Base-by-base conservation (phyloP, 2,329 filamentous ascomycete genomes). In the Aspergillus nomiae region DNA sequence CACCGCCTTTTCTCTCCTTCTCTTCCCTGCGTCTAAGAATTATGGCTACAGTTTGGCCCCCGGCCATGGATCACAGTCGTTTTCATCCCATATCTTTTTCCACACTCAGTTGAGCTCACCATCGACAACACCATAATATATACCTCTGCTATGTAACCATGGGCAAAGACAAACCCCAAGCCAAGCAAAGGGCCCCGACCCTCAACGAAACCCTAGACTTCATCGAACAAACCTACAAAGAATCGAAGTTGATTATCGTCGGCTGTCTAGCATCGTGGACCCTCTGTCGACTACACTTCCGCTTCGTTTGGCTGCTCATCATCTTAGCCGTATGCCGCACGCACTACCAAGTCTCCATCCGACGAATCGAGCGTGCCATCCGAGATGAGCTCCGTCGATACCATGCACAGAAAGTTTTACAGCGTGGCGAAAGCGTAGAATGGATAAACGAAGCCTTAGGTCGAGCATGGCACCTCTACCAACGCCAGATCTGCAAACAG, bases 391-490 rank as follows among this genome's bases (percentile, higher is more conserved):
- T 60, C 4, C 56, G 36, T 12, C 66, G 66, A 12, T 62, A 66
- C 53, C 64, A 67, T 30, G 56, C 64, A 5, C 48, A 51, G 9
- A 62, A 61, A 19, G 59, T 56, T 16, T 59, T 63, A 28, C 46
- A 61, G 8, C 60, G 26, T 1, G 66, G 66, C 11, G 66, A 67
- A 26, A 60, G 59, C 16, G 59, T 67, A 19, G 56, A 66, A 32
- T 67, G 66, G 66, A 36, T 65, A 14, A 67, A 67, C n/a, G 26
- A 32, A 4, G 32, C 62, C 12, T 21, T 67, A 1, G 58, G 56
- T 9, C 65, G 56, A 12, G 36, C 65, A 21, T 67, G 66, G 66
- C 64, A 67, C 46, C 63, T 66, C 51, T 66, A 67, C 57, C 62
- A 67, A 36, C 41, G 24, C 7, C 60, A 28, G 9, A 62, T 67